phyloP scores from a whole-genome alignment of 306 rosid genomes.

The Trichosanthes cucumerina region DNA sequence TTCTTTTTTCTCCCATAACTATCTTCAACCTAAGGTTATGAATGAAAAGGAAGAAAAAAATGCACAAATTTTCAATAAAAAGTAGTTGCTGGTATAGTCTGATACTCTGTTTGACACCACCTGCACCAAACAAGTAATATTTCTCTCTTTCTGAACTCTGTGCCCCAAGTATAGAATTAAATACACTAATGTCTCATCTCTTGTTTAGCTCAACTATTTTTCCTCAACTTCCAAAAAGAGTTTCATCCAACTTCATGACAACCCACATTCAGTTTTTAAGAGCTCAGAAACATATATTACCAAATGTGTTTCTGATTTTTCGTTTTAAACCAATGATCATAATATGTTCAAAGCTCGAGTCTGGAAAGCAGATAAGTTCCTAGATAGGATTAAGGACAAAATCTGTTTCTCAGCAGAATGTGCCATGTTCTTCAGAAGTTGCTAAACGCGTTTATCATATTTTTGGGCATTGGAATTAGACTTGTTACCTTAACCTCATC shows the following conservation, averaged over 20 bases:
- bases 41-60: not conserved
- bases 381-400: not conserved
- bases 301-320: no score
- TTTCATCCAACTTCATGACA: not conserved
- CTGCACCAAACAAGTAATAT: not conserved
- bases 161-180: no score
- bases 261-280: not conserved
- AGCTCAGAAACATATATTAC: no score
- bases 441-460: not conserved
- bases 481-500: constrained; percentile 77
- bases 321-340: not conserved
- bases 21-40: not conserved
- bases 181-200: not conserved
- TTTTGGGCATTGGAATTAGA: constrained; percentile 1
- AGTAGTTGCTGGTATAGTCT: not conserved
- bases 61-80: not conserved
- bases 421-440: not conserved
- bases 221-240: not conserved
- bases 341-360: not conserved
- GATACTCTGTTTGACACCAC: not conserved
- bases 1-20: not conserved
- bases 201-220: not conserved
- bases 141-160: not conserved
- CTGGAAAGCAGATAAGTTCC: not conserved
- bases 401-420: not conserved